Evolutionary conservation across 2,329 filamentous ascomycete genomes (phyloP).

Genomic region (Chaetomiaceae sp.): DNA sequence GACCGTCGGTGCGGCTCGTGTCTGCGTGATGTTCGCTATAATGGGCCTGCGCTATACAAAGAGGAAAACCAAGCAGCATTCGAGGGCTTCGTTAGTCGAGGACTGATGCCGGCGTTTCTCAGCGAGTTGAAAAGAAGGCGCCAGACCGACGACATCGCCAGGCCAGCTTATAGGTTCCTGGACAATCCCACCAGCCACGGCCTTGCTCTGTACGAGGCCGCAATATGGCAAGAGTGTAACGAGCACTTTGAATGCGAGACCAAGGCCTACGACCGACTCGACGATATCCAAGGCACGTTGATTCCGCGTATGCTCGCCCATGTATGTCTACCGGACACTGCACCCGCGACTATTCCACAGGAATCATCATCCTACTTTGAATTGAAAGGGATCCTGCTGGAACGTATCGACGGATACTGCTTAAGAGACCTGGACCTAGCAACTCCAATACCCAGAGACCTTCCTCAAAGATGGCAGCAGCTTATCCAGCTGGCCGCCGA

Average conservation of each 20-base stretch:
- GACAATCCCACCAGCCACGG: neutral
- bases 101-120: neutral
- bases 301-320: neutral
- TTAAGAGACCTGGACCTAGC: neutral
- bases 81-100: neutral
- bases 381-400: slow-evolving; percentile 7
- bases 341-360: neutral
- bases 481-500: neutral
- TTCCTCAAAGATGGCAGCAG: neutral
- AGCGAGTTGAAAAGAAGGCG: neutral
- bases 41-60: neutral
- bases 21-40: neutral
- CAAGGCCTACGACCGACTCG: neutral
- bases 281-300: neutral
- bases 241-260: neutral
- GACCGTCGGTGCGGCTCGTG: slow-evolving; percentile 6
- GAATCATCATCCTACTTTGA: slow-evolving; percentile 8
- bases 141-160: neutral
- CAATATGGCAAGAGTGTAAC: neutral
- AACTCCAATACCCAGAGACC: neutral
- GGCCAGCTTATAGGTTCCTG: neutral
- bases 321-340: neutral
- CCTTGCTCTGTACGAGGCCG: neutral
- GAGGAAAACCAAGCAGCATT: neutral
- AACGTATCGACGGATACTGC: slow-evolving; percentile 6